Conservation (phyloP, 2,329 filamentous ascomycete species). For the Aspergillus fumigatiaffinis region DNA sequence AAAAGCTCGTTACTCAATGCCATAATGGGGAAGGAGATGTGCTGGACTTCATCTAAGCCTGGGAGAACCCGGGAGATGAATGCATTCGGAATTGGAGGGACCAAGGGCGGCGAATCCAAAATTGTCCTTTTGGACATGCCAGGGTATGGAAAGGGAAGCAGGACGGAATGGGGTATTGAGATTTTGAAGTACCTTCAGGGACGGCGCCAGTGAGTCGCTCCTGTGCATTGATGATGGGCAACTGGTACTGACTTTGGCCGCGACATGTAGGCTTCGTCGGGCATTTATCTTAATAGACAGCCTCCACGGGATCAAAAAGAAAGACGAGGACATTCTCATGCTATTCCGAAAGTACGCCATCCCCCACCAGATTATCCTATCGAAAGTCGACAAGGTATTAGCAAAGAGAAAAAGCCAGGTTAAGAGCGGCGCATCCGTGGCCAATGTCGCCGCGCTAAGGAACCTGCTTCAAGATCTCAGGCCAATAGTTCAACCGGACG, state of each 20-base stretch:
- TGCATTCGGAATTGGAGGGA: conserved; percentile 58
- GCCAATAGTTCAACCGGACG: conserved; percentile 42
- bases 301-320: conserved; percentile 59
- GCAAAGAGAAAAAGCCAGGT: conserved; percentile 28
- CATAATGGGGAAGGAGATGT: conserved; percentile 51
- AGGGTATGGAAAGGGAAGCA: conserved; percentile 63
- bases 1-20: conserved; percentile 66
- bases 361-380: conserved; percentile 62
- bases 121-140: conserved; percentile 67
- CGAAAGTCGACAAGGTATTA: conserved; percentile 60
- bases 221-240: neutral
- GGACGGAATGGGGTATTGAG: conserved; percentile 60
- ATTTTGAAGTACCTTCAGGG: conserved; percentile 64
- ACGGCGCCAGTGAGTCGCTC: conserved; percentile 52
- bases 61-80: conserved; percentile 65
- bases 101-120: conserved; percentile 40
- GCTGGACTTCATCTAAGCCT: conserved; percentile 56
- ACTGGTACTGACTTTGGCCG: neutral
- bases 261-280: conserved; percentile 46
- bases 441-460: conserved; percentile 33
- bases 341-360: conserved; percentile 55
- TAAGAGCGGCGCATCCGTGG: conserved; percentile 26
- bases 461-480: conserved; percentile 37
- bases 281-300: conserved; percentile 64
- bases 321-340: conserved; percentile 55